Evolutionary conservation across 108 stramenopile species (phyloP).

Genomic region (Pseudonitzschia delicatissima): DNA sequence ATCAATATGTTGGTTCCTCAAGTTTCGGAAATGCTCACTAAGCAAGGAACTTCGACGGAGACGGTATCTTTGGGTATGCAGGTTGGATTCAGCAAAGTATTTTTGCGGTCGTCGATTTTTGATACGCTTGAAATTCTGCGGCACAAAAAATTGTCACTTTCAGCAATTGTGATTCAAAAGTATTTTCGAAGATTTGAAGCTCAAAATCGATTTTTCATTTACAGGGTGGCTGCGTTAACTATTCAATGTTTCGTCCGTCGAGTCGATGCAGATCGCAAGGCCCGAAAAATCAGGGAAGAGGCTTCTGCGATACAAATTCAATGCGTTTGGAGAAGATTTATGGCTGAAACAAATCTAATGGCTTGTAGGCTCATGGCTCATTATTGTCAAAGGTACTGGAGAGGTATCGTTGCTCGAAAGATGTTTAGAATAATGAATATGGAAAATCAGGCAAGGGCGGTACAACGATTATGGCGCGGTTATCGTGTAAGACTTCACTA

Average conservation of each 20-base stretch:
- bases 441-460: slow-evolving; percentile 33
- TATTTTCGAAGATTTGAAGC: slow-evolving; percentile 42
- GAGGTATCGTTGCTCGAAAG: slow-evolving; percentile 42
- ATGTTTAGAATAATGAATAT: slow-evolving; percentile 31
- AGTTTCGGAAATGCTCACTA: slow-evolving; percentile 11
- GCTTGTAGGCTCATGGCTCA: slow-evolving; percentile 42
- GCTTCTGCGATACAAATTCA: slow-evolving; percentile 55
- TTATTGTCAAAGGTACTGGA: slow-evolving; percentile 53
- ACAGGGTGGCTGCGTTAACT: slow-evolving; percentile 17
- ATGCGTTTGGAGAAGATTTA: slow-evolving; percentile 32
- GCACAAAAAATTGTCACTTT: slow-evolving; percentile 30
- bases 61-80: slow-evolving; percentile 71
- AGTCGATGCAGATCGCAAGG: slow-evolving; percentile 22
- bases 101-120: slow-evolving; percentile 73
- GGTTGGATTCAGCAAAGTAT: slow-evolving; percentile 85
- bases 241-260: slow-evolving; percentile 42
- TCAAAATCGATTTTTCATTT: slow-evolving; percentile 22
- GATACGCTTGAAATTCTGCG: slow-evolving; percentile 78
- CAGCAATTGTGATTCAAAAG: slow-evolving; percentile 52
- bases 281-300: slow-evolving; percentile 18
- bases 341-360: slow-evolving; percentile 32
- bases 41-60: slow-evolving; percentile 15
- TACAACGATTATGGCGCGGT: slow-evolving; percentile 44
- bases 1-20: slow-evolving; percentile 14
- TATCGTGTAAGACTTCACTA: slow-evolving; percentile 5